Evolutionary conservation across 257 asterid species (phyloP).

Genomic region (Solanum chmielewskii): DNA sequence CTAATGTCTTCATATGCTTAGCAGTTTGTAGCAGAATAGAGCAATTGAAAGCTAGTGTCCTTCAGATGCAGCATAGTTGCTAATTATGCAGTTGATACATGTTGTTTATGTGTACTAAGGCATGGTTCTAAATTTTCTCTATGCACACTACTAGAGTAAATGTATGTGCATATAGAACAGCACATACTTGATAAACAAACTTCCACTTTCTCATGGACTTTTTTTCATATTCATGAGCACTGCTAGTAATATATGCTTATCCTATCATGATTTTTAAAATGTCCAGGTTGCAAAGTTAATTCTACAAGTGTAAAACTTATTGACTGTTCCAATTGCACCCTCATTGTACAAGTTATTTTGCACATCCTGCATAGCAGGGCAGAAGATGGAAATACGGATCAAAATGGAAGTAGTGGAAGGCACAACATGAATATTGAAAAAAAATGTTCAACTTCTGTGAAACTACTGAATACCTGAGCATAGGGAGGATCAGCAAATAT

Average conservation of each 20-base stretch:
- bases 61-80: not conserved
- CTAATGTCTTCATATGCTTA: not conserved
- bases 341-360: not conserved
- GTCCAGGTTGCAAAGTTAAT: not conserved
- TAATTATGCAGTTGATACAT: not conserved
- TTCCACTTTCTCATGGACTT: not conserved
- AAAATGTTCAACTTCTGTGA: not conserved
- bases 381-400: not conserved
- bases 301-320: not conserved
- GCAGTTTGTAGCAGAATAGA: not conserved
- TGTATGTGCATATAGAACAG: not conserved
- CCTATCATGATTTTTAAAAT: not conserved
- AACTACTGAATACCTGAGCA: constrained; percentile 42
- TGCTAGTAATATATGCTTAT: not conserved
- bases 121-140: not conserved
- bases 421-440: not conserved
- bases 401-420: not conserved
- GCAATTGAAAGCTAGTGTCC: not conserved
- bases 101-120: not conserved
- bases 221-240: not conserved
- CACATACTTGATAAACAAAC: not conserved
- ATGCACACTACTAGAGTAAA: not conserved
- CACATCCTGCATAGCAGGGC: not conserved
- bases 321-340: not conserved
- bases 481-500: constrained; percentile 62